These are phyloP conservation scores for Phaeodactylum tricornutum DNA, from an alignment of 108 stramenopile genomes.

Conservation along the genomic window DNA sequence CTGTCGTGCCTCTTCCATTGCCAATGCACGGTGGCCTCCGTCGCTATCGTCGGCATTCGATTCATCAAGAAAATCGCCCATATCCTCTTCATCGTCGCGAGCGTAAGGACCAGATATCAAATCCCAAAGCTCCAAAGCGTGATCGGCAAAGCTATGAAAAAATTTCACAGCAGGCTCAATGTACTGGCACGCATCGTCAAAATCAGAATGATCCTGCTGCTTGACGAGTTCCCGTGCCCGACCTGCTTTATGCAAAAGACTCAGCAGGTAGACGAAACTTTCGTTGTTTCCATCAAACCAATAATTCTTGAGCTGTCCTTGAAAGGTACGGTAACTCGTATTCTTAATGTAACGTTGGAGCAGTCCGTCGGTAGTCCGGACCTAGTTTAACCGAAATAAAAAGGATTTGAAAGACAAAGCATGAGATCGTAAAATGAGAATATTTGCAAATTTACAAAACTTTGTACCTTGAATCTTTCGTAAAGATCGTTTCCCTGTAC, in stretches of 20 bases:
- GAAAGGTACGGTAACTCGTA: constrained; percentile 19
- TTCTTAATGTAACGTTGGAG: constrained; percentile 51
- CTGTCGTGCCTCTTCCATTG: neutral
- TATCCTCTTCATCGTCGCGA: constrained; percentile 21
- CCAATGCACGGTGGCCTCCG: constrained; percentile 10
- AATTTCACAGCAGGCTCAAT: constrained; percentile 26
- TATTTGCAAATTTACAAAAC: neutral
- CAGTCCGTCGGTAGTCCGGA: constrained; percentile 56
- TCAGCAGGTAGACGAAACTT: constrained; percentile 43
- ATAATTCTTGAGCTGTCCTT: constrained; percentile 62
- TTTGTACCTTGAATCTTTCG: constrained; percentile 37
- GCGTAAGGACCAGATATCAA: constrained; percentile 42
- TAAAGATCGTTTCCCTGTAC: constrained; percentile 66
- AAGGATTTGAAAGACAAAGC: neutral
- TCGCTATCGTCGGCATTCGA: constrained; percentile 12
- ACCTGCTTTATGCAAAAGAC: constrained; percentile 22
- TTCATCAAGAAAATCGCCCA: constrained; percentile 53
- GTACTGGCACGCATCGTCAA: constrained; percentile 19
- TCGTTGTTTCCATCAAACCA: constrained; percentile 62
- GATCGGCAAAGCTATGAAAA: constrained; percentile 35
- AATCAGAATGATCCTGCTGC: constrained; percentile 2
- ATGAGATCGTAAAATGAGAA: neutral
- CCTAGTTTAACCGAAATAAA: constrained; percentile 8
- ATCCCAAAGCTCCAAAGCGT: constrained; percentile 33
- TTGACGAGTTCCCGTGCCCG: constrained; percentile 1